These are phyloP conservation scores for Botrytis fragariae DNA, from an alignment of 2,329 filamentous ascomycete genomes.

Conservation along the genomic window DNA sequence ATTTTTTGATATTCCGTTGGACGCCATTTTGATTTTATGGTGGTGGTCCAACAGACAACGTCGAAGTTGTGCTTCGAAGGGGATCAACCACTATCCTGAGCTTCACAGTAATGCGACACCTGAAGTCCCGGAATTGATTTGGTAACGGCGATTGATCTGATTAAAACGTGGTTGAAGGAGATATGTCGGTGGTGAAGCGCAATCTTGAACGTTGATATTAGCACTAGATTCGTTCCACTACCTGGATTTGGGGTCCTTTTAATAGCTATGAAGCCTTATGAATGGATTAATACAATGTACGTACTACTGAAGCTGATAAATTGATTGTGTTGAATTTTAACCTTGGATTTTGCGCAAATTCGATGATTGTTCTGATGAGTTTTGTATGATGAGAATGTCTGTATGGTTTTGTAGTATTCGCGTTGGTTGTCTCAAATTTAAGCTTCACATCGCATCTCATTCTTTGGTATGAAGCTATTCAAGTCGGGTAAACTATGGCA, in stretches of 20 bases:
- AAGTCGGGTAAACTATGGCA: conserved; percentile 6
- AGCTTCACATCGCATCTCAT: conserved; percentile 11
- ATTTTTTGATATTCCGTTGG: conserved; percentile 36
- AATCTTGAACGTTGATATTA: not conserved
- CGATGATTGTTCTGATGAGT: not conserved
- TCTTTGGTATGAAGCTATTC: conserved; percentile 23
- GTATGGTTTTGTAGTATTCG: not conserved
- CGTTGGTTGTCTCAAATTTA: conserved; percentile 3
- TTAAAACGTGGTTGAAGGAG: not conserved
- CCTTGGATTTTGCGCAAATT: conserved; percentile 3
- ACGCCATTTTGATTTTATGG: conserved; percentile 13
- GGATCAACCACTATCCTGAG: not conserved
- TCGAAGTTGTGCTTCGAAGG: not conserved
- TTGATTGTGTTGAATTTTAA: not conserved
- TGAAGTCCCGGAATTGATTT: not conserved
- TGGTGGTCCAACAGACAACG: not conserved
- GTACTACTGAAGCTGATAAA: not conserved
- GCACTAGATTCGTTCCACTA: conserved; percentile 12
- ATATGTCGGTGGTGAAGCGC: not conserved
- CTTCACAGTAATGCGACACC: not conserved
- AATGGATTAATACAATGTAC: conserved; percentile 4
- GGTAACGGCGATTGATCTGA: not conserved
- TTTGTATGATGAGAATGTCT: not conserved
- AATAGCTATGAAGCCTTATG: conserved; percentile 10
- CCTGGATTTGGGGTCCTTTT: not conserved